Evolutionary conservation across 495 filamentous ascomycete genomes (phyloP).

Genomic region (Evansstolkia leycettana): DNA sequence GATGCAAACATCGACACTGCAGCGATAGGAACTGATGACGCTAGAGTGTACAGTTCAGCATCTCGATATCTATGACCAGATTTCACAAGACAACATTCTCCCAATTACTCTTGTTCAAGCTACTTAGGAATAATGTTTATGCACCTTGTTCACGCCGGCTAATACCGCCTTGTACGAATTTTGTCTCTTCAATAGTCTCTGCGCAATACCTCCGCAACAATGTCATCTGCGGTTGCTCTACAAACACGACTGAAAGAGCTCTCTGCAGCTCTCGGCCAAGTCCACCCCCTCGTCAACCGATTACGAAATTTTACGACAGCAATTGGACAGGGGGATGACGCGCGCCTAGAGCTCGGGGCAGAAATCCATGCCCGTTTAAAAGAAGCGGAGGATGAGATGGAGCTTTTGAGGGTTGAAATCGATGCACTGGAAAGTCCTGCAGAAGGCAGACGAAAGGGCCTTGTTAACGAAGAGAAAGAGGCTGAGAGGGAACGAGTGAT

Average conservation of each 20-base stretch:
- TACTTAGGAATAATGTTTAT: no score
- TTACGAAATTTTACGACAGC: slow-evolving; percentile 57
- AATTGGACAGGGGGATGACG: slow-evolving; percentile 47
- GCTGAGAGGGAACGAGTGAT: slow-evolving; percentile 46
- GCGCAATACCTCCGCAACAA: slow-evolving; percentile 8
- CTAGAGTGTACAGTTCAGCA: no score
- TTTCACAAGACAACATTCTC: no score
- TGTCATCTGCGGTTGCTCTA: slow-evolving; percentile 46
- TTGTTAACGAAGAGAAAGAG: slow-evolving; percentile 34
- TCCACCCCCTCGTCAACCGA: slow-evolving; percentile 62
- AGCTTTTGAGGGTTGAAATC: slow-evolving; percentile 67
- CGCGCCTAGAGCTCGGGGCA: slow-evolving; percentile 60
- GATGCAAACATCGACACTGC: slow-evolving; percentile 25
- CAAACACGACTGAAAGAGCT: slow-evolving; percentile 55
- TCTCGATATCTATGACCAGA: no score
- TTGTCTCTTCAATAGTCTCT: slow-evolving; percentile 28
- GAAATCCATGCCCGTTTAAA: slow-evolving; percentile 77
- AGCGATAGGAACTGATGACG: slow-evolving; percentile 1
- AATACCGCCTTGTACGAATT: no score
- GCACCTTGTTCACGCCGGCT: no score
- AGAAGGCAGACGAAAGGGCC: slow-evolving; percentile 26
- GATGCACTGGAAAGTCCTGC: slow-evolving; percentile 43
- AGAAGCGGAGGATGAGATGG: slow-evolving; percentile 78
- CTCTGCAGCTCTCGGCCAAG: slow-evolving; percentile 53
- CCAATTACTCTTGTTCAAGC: no score